A percentile compares a stretch with the other conserved stretches of the same genome.
Conservation (phyloP, 2,329 filamentous ascomycete species). For the Aspergillus fischeri region DNA sequence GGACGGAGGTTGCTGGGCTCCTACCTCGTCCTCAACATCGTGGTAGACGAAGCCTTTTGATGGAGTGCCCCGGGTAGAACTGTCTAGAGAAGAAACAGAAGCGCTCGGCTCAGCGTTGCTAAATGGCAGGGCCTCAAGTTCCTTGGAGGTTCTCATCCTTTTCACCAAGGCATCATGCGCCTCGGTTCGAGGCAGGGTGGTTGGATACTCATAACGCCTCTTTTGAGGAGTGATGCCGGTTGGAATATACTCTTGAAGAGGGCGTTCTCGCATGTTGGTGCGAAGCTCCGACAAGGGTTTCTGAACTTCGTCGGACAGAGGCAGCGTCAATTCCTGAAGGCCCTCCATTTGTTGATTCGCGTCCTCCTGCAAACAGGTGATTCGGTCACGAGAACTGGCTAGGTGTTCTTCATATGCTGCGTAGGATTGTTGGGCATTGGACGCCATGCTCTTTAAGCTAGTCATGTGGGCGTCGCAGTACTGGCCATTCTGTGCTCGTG, state of each 20-base stretch:
- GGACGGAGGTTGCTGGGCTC: conserved; percentile 26
- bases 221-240: conserved; percentile 87
- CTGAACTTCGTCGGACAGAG: conserved; percentile 57
- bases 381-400: conserved; percentile 62
- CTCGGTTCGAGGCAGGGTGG: conserved; percentile 71
- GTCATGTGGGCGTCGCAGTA: conserved; percentile 67
- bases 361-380: conserved; percentile 65
- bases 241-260: conserved; percentile 73
- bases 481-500: conserved; percentile 71
- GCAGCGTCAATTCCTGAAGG: conserved; percentile 58
- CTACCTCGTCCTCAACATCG: conserved; percentile 42
- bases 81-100: conserved; percentile 10
- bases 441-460: conserved; percentile 64
- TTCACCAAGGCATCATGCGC: conserved; percentile 55
- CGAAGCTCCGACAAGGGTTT: conserved; percentile 69
- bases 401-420: conserved; percentile 67
- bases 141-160: conserved; percentile 43
- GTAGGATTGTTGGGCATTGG: conserved; percentile 69
- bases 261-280: conserved; percentile 59
- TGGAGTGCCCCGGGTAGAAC: conserved; percentile 36
- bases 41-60: conserved; percentile 52
- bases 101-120: conserved; percentile 23
- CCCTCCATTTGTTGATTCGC: conserved; percentile 58
- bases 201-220: conserved; percentile 74
- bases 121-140: conserved; percentile 29